These are phyloP conservation scores for Castanospermum australe DNA, from an alignment of 306 rosid species.

Conservation along the genomic window DNA sequence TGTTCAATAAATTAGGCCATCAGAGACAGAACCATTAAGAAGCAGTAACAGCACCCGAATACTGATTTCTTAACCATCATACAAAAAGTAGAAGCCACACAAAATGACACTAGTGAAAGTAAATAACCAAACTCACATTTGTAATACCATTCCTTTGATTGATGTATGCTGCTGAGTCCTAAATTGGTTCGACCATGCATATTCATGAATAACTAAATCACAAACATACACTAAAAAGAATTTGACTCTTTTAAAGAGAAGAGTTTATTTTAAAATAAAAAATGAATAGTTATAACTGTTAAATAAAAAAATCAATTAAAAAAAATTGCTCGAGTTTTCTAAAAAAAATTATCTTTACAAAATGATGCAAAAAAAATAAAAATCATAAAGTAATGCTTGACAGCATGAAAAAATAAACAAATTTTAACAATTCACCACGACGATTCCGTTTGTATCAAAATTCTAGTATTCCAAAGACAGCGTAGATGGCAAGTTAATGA, in stretches of 20 bases:
- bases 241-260: too few species aligned
- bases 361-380: not conserved
- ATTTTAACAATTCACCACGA: not conserved
- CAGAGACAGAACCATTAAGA: not conserved
- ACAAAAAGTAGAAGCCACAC: not conserved
- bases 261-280: too few species aligned
- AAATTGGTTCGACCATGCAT: not conserved
- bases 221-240: too few species aligned
- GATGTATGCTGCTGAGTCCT: not conserved
- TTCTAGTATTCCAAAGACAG: too few species aligned
- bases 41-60: not conserved
- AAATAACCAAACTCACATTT: not conserved
- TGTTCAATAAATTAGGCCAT: constrained; percentile 21
- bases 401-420: too few species aligned
- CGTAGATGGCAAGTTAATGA: too few species aligned
- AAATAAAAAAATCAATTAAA: too few species aligned
- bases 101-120: not conserved
- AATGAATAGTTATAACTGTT: too few species aligned
- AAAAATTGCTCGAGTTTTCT: too few species aligned
- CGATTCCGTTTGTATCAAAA: too few species aligned
- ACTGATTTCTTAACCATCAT: not conserved
- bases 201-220: not conserved
- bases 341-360: not conserved
- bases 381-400: too few species aligned
- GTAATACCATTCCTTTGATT: not conserved